Evolutionary conservation across 75 land plant species (phyloP).

Genomic region (Picea glauca): DNA sequence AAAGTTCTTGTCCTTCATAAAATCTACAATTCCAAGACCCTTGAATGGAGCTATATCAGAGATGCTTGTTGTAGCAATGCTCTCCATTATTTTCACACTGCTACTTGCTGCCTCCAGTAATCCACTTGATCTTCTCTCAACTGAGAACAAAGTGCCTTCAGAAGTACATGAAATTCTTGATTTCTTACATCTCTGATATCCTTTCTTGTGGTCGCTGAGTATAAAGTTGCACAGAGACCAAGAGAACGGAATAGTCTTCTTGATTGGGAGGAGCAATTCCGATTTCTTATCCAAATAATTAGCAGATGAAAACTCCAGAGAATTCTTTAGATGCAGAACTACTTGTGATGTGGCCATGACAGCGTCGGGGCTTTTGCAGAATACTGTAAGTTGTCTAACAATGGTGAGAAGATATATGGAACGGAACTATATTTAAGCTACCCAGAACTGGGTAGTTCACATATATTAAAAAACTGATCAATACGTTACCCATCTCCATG

Average conservation of each 20-base stretch:
- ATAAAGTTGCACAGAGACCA: neutral
- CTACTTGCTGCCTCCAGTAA: neutral
- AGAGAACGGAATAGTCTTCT: neutral
- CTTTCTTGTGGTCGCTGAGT: too few species aligned
- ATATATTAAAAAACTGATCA: too few species aligned
- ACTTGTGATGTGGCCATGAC: neutral
- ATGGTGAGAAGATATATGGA: too few species aligned
- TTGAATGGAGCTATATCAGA: neutral
- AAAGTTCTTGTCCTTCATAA: slow-evolving; percentile 30
- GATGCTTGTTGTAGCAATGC: neutral
- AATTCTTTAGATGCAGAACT: neutral
- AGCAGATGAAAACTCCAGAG: neutral
- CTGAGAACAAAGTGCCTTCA: neutral
- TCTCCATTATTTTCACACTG: neutral
- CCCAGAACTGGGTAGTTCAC: too few species aligned
- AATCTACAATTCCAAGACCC: slow-evolving; percentile 18
- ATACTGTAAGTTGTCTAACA: neutral
- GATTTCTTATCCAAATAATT: neutral
- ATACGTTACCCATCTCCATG: too few species aligned
- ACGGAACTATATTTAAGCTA: too few species aligned
- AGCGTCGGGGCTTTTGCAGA: neutral
- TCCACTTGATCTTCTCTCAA: neutral
- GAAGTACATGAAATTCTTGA: neutral
- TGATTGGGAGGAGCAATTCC: neutral
- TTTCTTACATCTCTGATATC: neutral